Evolutionary conservation across 768 basidiomycete genomes (phyloP), one percentile per base, ranked within the genome.

Genomic region (Grammothele lineata): DNA sequence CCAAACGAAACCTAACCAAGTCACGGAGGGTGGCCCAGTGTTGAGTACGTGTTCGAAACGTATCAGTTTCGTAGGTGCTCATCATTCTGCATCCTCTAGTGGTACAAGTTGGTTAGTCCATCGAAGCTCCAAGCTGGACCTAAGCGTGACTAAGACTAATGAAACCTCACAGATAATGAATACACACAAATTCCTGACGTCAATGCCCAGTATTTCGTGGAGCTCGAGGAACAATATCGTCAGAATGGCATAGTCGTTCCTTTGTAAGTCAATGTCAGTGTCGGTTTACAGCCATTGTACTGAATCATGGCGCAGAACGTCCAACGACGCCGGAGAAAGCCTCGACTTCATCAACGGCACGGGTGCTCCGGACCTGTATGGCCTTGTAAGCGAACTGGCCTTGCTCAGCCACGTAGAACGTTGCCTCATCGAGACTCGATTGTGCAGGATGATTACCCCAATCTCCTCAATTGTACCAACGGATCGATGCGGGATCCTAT

Each of bases 111-210:
- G 81, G 79, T 81, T 32, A 46, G 69, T 52, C 38, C 9, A 45
- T 5, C 80, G 83, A 49, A 71, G 54, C 35, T 60, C 59, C 11
- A 62, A 21, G 25, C 21, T n/a, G 15, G 30, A 22, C 34, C 12
- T 5, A 8, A 15, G 1, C 17, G 24, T 27, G 14, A 46, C 14
- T 63, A 9, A 19, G 45, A 5, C 37, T 37, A 9, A n/a, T n/a
- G n/a, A n/a, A n/a, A n/a, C n/a, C n/a, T n/a, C n/a, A n/a, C 48
- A 85, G 88, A 91, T 58, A 91, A 92, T 43, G 87, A 90, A 62
- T 88, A 83, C 56, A 70, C 72, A 5, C 83, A 87, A 51, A 73
- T 56, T 30, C 63, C 64, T 11, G 64, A 64, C 7, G 61, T 69
- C 14, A 41, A 56, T 18, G 48, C 48, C 3, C 50, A 56, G 32